A percentile compares a stretch with the other conserved stretches of the same genome.
These are phyloP conservation scores for Crepidotus variabilis DNA, from an alignment of 768 basidiomycete species.

Conservation along the genomic window DNA sequence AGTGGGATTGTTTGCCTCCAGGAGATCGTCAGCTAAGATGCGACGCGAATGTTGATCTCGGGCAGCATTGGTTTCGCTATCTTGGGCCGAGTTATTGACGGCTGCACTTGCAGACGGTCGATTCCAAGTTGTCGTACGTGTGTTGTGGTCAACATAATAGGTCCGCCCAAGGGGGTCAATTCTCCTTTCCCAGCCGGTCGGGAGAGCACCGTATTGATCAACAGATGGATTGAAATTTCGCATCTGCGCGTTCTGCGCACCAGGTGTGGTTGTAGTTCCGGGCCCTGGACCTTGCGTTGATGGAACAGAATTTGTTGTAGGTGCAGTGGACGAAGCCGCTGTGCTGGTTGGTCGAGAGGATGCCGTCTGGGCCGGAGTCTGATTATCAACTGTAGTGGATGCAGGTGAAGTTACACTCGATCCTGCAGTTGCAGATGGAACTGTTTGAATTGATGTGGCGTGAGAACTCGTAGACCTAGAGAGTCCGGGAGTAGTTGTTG, in stretches of 20 bases:
- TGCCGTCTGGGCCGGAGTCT: slow-evolving; percentile 5
- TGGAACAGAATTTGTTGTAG: slow-evolving; percentile 18
- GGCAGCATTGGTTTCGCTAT: slow-evolving; percentile 78
- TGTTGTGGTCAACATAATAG: slow-evolving; percentile 99
- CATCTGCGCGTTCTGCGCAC: slow-evolving; percentile 49
- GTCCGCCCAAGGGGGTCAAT: slow-evolving; percentile 94
- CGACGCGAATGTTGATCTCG: slow-evolving; percentile 84
- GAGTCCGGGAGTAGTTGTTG: slow-evolving; percentile 34
- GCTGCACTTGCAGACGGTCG: slow-evolving; percentile 78
- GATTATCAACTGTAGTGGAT: slow-evolving; percentile 18
- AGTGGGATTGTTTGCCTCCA: slow-evolving; percentile 62
- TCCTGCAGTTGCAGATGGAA: slow-evolving; percentile 26
- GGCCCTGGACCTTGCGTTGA: slow-evolving; percentile 17
- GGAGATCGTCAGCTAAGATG: slow-evolving; percentile 77
- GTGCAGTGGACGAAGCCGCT: slow-evolving; percentile 12
- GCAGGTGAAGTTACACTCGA: slow-evolving; percentile 29
- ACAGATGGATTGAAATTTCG: slow-evolving; percentile 93
- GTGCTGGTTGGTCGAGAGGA: slow-evolving; percentile 20
- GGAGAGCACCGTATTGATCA: slow-evolving; percentile 90
- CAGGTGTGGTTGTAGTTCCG: slow-evolving; percentile 28
- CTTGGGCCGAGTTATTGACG: slow-evolving; percentile 67
- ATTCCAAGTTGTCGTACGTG: slow-evolving; percentile 97
- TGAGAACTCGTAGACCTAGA: slow-evolving; percentile 70
- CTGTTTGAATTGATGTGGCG: slow-evolving; percentile 45
- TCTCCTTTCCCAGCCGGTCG: slow-evolving; percentile 93